These are phyloP conservation scores for Paecilomyces niveus DNA, from an alignment of 2,329 filamentous ascomycete genomes.

Conservation along the genomic window DNA sequence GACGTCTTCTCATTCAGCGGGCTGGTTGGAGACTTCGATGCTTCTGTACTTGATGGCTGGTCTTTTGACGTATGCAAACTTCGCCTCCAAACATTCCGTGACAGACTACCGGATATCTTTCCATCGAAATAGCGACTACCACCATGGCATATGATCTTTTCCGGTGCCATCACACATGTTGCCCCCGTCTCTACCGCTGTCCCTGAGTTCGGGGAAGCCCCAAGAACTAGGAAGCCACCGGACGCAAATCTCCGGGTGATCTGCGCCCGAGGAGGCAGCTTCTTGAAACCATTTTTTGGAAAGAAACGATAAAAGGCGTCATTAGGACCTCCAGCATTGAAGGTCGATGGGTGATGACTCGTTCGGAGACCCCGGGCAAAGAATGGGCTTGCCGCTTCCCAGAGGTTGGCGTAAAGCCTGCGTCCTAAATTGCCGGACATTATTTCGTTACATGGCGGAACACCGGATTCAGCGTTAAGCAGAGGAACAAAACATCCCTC, in stretches of 20 bases:
- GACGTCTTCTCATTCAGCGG: slow-evolving; percentile 9
- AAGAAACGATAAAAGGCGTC: slow-evolving; percentile 9
- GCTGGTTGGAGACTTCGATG: slow-evolving; percentile 7
- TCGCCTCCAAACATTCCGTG: slow-evolving; percentile 20
- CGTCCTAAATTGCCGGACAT: slow-evolving; percentile 43
- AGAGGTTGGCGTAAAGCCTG: slow-evolving; percentile 40
- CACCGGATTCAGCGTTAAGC: slow-evolving; percentile 4
- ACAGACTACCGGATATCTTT: slow-evolving; percentile 9
- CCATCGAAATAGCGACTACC: slow-evolving; percentile 12
- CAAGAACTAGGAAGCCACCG: slow-evolving; percentile 48
- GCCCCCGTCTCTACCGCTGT: slow-evolving; percentile 25
- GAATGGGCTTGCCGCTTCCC: slow-evolving; percentile 30
- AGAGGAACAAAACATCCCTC: neutral
- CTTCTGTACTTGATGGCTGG: slow-evolving; percentile 8
- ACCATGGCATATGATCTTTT: slow-evolving; percentile 22
- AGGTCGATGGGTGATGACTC: slow-evolving; percentile 15
- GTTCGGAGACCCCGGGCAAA: slow-evolving; percentile 19
- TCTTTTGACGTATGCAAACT: slow-evolving; percentile 23
- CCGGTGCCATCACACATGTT: slow-evolving; percentile 22
- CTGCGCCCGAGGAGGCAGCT: slow-evolving; percentile 18
- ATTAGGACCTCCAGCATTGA: slow-evolving; percentile 8
- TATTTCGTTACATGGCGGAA: slow-evolving; percentile 38
- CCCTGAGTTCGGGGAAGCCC: slow-evolving; percentile 27
- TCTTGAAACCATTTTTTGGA: slow-evolving; percentile 9
- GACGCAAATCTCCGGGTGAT: slow-evolving; percentile 49